These are phyloP conservation scores for Fraxinus angustifolia DNA, from an alignment of 305 asterid species.

Conservation along the genomic window DNA sequence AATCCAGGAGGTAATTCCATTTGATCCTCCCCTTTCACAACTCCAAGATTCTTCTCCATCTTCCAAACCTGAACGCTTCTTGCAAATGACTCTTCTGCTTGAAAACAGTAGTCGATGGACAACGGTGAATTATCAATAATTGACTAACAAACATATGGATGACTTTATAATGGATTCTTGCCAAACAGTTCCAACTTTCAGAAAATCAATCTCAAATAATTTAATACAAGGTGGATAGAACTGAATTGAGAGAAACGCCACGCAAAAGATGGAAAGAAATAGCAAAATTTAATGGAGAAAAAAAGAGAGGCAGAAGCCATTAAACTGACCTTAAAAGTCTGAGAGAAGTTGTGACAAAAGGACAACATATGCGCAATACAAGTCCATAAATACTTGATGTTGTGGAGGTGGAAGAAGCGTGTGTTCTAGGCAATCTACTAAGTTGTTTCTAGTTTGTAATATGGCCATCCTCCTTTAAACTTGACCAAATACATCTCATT, in stretches of 20 bases:
- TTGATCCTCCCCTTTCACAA: constrained; percentile 18
- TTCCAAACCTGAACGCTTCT: background rate
- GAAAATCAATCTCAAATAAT: constrained; percentile 12
- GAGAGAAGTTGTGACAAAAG: constrained; percentile 9
- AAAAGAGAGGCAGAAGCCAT: constrained; percentile 9
- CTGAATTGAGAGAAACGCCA: constrained; percentile 4
- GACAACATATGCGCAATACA: background rate
- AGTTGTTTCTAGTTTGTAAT: background rate
- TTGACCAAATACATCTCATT: background rate
- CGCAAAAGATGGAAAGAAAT: constrained; percentile 19
- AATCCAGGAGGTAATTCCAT: constrained; percentile 54
- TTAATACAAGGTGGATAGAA: constrained; percentile 7
- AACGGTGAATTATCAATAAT: background rate
- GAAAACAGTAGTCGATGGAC: background rate
- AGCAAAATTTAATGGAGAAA: constrained; percentile 19
- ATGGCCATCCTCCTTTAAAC: background rate
- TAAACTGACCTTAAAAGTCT: constrained; percentile 2
- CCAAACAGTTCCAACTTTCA: background rate
- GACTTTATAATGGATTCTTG: constrained; percentile 7
- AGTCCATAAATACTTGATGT: constrained; percentile 22
- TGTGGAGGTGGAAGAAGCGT: constrained; percentile 18
- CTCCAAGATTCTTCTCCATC: constrained; percentile 33
- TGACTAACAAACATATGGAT: background rate
- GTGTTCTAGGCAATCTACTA: constrained; percentile 13
- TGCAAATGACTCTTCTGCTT: background rate